Percentiles rank a stretch among this genome's conserved stretches.
These are phyloP conservation scores for Fusarium nurragi DNA, from an alignment of 2,329 filamentous ascomycete species.

Conservation along the genomic window DNA sequence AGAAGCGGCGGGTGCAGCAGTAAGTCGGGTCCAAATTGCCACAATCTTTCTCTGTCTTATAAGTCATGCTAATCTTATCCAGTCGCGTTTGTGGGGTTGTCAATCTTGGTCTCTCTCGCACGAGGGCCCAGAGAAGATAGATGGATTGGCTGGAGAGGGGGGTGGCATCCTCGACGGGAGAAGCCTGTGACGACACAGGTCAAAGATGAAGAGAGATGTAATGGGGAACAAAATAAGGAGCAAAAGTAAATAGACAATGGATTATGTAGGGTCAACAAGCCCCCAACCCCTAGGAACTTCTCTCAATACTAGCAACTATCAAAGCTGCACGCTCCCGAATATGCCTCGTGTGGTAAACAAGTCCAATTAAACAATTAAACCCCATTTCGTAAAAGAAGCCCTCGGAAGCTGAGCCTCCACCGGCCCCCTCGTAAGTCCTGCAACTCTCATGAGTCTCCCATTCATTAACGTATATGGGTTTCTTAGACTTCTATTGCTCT, in stretches of 20 bases:
- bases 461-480: not conserved
- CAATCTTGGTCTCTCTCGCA: constrained; percentile 44
- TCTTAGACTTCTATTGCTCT: constrained; percentile 7
- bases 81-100: constrained; percentile 42
- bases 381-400: not conserved
- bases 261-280: not conserved
- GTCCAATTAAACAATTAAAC: not conserved
- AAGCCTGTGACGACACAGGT: constrained; percentile 1
- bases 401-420: constrained; percentile 19
- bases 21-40: constrained; percentile 32
- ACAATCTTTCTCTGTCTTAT: not conserved
- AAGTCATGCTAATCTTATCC: not conserved
- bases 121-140: constrained; percentile 46
- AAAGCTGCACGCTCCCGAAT: not conserved
- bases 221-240: constrained; percentile 1
- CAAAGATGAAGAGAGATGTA: constrained; percentile 10
- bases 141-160: constrained; percentile 49
- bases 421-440: constrained; percentile 6
- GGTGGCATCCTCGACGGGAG: constrained; percentile 39
- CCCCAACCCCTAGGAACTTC: not conserved
- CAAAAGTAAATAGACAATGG: not conserved
- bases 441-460: accelerated
- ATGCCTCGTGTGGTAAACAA: too few relatives aligned
- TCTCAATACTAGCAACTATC: not conserved
- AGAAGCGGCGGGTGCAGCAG: constrained; percentile 55